A percentile compares a stretch with the other conserved stretches of the same genome.
These are phyloP conservation scores for Arabidopsis lyrata DNA, from an alignment of 441 rosid species.

Conservation along the genomic window DNA sequence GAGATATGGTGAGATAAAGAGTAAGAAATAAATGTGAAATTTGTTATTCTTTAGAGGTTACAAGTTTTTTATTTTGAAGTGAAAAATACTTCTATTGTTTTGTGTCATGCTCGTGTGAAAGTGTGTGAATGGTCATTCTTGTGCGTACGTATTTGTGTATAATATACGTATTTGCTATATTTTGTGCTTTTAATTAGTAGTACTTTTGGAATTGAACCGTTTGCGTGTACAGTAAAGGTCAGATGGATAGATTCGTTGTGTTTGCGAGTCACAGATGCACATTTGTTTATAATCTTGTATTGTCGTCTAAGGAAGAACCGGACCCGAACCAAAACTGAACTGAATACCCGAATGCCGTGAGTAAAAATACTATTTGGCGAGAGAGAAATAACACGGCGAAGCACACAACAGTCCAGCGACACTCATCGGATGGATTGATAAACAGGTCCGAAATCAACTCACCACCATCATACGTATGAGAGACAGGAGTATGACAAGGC, in stretches of 20 bases:
- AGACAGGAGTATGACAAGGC: no score
- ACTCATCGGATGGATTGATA: no score
- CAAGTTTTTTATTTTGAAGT: constrained; percentile 10
- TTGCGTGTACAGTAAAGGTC: not conserved
- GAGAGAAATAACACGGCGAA: no score
- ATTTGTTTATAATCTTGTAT: not conserved
- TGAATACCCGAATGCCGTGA: no score
- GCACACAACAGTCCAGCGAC: no score
- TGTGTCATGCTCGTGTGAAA: constrained; percentile 34
- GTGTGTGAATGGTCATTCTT: constrained; percentile 38
- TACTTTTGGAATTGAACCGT: not conserved
- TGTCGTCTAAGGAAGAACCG: no score
- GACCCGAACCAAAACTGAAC: no score
- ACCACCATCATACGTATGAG: no score
- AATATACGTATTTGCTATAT: constrained; percentile 36
- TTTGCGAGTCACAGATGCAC: not conserved
- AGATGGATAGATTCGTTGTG: not conserved
- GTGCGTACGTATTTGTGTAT: constrained; percentile 40
- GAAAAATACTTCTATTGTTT: constrained; percentile 28
- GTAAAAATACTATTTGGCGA: no score
- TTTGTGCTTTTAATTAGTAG: not conserved
- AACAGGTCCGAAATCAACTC: no score
- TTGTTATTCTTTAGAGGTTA: constrained; percentile 34
- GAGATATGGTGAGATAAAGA: constrained; percentile 41
- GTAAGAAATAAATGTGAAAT: constrained; percentile 37